phyloP scores from a whole-genome alignment of 2,329 filamentous ascomycete genomes.

The Ascochyta fabae region DNA sequence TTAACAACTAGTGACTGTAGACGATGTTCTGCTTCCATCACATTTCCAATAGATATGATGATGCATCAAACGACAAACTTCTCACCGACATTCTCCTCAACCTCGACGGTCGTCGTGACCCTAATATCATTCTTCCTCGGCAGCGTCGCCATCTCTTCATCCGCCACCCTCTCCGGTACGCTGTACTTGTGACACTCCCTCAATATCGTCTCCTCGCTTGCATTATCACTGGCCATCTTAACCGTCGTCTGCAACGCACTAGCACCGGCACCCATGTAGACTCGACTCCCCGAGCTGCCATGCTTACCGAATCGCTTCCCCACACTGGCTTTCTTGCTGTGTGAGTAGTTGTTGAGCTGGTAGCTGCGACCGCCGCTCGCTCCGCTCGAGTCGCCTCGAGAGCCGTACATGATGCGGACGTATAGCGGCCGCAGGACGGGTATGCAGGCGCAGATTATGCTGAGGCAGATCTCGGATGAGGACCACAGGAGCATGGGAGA shows the following conservation, averaged over 20 bases:
- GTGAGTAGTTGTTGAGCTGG: conserved; percentile 28
- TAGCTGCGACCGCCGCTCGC: conserved; percentile 23
- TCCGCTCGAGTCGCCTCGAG: conserved; percentile 24
- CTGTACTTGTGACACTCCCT: conserved; percentile 21
- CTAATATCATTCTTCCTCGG: conserved; percentile 12
- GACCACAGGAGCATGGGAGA: conserved; percentile 43
- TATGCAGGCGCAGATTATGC: conserved; percentile 60
- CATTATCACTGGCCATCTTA: conserved; percentile 29
- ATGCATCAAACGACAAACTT: conserved; percentile 9
- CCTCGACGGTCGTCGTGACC: conserved; percentile 15
- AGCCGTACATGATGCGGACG: conserved; percentile 37
- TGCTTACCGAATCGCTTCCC: conserved; percentile 10
- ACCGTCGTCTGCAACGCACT: conserved; percentile 29
- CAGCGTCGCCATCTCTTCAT: background rate
- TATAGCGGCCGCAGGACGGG: conserved; percentile 54
- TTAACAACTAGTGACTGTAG: background rate
- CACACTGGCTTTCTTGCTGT: conserved; percentile 22
- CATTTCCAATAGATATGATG: background rate
- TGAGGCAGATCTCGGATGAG: conserved; percentile 54
- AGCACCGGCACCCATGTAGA: conserved; percentile 29
- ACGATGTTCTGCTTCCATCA: background rate
- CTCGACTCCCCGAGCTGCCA: conserved; percentile 14
- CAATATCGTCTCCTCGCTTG: conserved; percentile 39
- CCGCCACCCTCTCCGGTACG: background rate
- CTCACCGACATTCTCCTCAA: conserved; percentile 14